Percentiles rank a stretch among this genome's conserved stretches.
Conservation (phyloP, 768 basidiomycete genomes). For the Boletus huronensis region DNA sequence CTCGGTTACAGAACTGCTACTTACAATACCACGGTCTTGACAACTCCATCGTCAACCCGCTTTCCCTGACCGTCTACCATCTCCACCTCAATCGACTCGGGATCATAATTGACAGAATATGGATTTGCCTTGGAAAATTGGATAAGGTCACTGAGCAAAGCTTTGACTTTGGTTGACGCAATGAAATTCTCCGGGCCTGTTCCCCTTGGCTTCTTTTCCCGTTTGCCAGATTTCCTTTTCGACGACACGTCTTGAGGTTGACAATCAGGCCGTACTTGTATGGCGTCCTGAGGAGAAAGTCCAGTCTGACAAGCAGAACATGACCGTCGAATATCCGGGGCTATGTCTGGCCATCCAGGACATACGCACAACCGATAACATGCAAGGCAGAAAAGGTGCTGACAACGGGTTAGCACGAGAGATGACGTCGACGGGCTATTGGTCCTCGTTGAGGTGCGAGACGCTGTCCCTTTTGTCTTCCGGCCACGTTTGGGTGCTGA, state of each 20-base stretch:
- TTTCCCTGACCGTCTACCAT: slow-evolving; percentile 75
- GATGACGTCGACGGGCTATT: slow-evolving; percentile 63
- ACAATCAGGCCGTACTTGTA: slow-evolving; percentile 72
- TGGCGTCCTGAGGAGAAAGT: slow-evolving; percentile 68
- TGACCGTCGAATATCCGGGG: slow-evolving; percentile 49
- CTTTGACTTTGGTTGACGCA: slow-evolving; percentile 86
- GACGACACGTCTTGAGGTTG: slow-evolving; percentile 35
- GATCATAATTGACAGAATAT: slow-evolving; percentile 83
- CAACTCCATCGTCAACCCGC: slow-evolving; percentile 60
- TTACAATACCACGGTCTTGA: slow-evolving; percentile 96
- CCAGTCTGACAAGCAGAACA: slow-evolving; percentile 79
- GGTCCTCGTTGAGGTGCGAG: slow-evolving; percentile 70
- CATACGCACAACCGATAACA: slow-evolving; percentile 84
- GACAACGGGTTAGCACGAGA: slow-evolving; percentile 84
- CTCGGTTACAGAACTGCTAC: slow-evolving; percentile 33
- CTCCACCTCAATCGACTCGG: slow-evolving; percentile 65
- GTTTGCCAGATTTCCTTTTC: slow-evolving; percentile 64
- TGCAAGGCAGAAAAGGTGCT: slow-evolving; percentile 84
- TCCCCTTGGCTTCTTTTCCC: slow-evolving; percentile 65
- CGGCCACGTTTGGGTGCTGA: slow-evolving; percentile 47
- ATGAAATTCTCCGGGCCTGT: slow-evolving; percentile 52
- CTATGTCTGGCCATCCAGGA: slow-evolving; percentile 75
- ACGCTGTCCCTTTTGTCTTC: slow-evolving; percentile 53
- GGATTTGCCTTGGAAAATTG: slow-evolving; percentile 83
- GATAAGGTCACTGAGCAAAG: slow-evolving; percentile 75